Evolutionary conservation across 2,329 filamentous ascomycete genomes (phyloP).

Genomic region (Fusarium sp.): DNA sequence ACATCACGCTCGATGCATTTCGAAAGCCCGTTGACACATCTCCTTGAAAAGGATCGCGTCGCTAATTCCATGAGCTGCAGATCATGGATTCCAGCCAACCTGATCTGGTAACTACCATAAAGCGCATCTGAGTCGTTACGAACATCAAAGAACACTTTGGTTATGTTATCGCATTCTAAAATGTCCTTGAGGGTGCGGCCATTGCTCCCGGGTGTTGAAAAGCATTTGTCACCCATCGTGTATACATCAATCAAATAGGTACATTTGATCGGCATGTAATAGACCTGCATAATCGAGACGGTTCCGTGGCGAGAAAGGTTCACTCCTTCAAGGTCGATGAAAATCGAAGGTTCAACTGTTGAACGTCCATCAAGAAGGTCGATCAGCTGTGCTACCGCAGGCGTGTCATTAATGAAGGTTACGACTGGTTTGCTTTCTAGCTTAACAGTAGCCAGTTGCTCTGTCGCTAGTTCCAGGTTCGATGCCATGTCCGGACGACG

Average conservation of each 20-base stretch:
- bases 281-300: background rate
- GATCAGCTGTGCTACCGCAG: background rate
- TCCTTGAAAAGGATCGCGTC: background rate
- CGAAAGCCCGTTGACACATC: background rate
- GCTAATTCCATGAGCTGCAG: conserved; percentile 6
- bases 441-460: background rate
- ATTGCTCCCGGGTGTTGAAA: background rate
- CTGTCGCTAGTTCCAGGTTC: background rate
- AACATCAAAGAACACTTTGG: background rate
- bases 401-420: background rate
- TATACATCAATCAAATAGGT: background rate
- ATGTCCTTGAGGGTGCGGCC: background rate
- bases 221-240: background rate
- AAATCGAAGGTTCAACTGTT: background rate
- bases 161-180: background rate
- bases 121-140: background rate
- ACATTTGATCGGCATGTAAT: background rate
- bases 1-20: background rate
- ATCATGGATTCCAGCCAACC: background rate
- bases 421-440: background rate
- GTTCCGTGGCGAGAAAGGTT: background rate
- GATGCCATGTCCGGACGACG: background rate
- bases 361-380: background rate
- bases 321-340: background rate
- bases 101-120: background rate